Evolutionary conservation across 1,139 yeast genomes (phyloP), one percentile per base, ranked within the genome.

Genomic region (Arxiozyma telluris): DNA sequence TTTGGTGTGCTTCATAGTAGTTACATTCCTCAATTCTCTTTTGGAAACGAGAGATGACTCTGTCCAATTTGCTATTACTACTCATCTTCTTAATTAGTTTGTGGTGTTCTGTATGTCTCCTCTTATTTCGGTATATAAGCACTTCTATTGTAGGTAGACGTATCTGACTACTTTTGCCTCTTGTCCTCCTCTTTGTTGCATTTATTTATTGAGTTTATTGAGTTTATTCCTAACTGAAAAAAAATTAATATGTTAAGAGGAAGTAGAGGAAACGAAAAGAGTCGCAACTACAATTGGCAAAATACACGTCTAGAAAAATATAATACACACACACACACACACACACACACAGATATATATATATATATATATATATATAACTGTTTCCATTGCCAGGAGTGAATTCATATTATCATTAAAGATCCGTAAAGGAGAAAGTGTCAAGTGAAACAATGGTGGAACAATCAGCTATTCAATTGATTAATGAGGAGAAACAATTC

Each of bases 1-100:
- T 91, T 70, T 91, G 98, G 66, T 91, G 96, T 0, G 98, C 98
- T 67, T 93, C 98, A 66, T 91, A 91, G 71, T 77, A 89, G 53
- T 90, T 87, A 2, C 90, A 90, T 50, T 78, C 78, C 50, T 79
- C 80, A 59, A 91, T 84, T 64, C 87, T 84, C 49, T 78, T 76
- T 63, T 82, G 81, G 71, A 85, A 85, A 57, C 93, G 73, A 39
- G 76, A 81, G 20, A 41, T 78, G 53, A 78, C 75, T 44, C 84
- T 70, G 63, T 82, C 83, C 50, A 45, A 30, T 15, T 45, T 45
- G 17, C 47, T 45, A 34, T 34, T 34, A 34, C 6, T 34, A 34
- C n/a, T 34, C 39, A 34, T 34, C n/a, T 12, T 12, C 12, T 12
- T 34, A 6, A 15, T 4, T 15, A 34, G 39, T 34, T 34, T 12